Conservation (phyloP, 2,329 filamentous ascomycete genomes). For the Massarina eburnea region DNA sequence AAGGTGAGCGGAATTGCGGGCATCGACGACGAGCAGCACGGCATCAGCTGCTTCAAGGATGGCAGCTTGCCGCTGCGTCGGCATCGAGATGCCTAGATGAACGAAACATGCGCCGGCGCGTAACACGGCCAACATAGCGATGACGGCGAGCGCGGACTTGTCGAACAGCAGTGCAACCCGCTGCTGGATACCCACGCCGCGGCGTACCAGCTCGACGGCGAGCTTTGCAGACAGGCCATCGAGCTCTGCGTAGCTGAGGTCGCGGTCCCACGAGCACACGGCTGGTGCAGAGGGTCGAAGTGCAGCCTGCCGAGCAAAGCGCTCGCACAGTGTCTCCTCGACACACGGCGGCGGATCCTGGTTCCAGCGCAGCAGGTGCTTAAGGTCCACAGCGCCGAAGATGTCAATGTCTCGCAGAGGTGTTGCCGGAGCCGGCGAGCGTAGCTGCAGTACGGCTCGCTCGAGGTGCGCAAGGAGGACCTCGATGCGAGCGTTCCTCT, state of each 20-base stretch:
- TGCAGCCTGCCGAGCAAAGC: background rate
- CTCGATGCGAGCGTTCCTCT: background rate
- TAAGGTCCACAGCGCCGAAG: background rate
- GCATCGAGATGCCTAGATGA: slow-evolving; percentile 4
- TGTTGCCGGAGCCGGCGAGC: background rate
- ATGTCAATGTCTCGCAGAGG: background rate
- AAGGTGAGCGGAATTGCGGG: slow-evolving; percentile 8
- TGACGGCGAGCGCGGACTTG: slow-evolving; percentile 19
- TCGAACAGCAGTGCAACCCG: slow-evolving; percentile 16
- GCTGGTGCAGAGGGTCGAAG: slow-evolving; percentile 6
- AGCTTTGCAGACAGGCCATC: slow-evolving; percentile 2
- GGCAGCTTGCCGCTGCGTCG: slow-evolving; percentile 20
- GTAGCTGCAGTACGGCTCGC: slow-evolving; percentile 1
- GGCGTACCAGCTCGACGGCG: slow-evolving; percentile 2
- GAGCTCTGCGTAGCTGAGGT: slow-evolving; percentile 11
- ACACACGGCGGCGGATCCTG: background rate
- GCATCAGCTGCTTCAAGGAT: slow-evolving; percentile 22
- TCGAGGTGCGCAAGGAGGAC: background rate
- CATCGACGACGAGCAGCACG: background rate
- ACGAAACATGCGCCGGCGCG: slow-evolving; percentile 45
- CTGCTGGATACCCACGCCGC: slow-evolving; percentile 3
- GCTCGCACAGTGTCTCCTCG: slow-evolving; percentile 2
- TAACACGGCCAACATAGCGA: slow-evolving; percentile 45
- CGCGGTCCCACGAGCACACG: slow-evolving; percentile 11
- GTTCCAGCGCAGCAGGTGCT: slow-evolving; percentile 3